Conservation (phyloP, 495 filamentous ascomycete species). For the Lineolata rhizophorae region DNA sequence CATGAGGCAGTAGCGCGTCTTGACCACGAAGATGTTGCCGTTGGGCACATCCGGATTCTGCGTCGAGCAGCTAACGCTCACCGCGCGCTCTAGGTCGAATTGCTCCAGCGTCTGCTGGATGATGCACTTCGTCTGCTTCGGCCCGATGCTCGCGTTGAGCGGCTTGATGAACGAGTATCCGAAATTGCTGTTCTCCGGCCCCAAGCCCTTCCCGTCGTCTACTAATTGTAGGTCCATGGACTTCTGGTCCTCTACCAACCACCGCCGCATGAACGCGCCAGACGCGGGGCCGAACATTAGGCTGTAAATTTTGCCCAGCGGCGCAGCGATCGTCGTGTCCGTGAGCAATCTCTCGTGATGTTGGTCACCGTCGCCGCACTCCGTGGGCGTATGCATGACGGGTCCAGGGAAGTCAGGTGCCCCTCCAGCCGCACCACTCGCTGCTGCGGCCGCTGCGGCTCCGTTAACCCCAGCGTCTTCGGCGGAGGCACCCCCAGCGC, state of each 20-base stretch:
- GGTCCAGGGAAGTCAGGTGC: slow-evolving; percentile 67
- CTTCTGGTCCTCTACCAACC: slow-evolving; percentile 71
- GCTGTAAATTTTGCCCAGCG: slow-evolving; percentile 78
- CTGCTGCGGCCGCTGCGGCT: slow-evolving; percentile 24
- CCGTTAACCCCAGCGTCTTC: slow-evolving; percentile 31
- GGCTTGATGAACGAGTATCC: slow-evolving; percentile 85
- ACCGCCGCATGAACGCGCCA: slow-evolving; percentile 60
- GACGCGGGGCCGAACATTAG: slow-evolving; percentile 68
- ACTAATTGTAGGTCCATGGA: slow-evolving; percentile 63
- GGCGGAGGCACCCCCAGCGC: slow-evolving; percentile 12
- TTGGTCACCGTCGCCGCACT: slow-evolving; percentile 49
- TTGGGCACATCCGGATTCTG: slow-evolving; percentile 91
- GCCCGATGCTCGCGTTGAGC: slow-evolving; percentile 60
- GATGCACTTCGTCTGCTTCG: slow-evolving; percentile 88
- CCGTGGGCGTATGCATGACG: slow-evolving; percentile 58
- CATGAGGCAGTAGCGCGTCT: slow-evolving; percentile 83
- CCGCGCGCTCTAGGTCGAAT: slow-evolving; percentile 70
- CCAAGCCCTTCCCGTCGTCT: slow-evolving; percentile 58
- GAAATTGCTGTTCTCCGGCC: slow-evolving; percentile 46
- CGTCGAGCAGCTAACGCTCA: slow-evolving; percentile 43
- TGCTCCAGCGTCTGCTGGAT: slow-evolving; percentile 62
- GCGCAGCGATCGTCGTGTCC: slow-evolving; percentile 71
- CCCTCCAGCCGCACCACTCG: too few relatives aligned
- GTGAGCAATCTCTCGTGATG: slow-evolving; percentile 73
- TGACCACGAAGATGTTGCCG: slow-evolving; percentile 74